These are phyloP conservation scores for Nakazawaea peltata DNA, from an alignment of 805 yeast genomes.

Conservation along the genomic window DNA sequence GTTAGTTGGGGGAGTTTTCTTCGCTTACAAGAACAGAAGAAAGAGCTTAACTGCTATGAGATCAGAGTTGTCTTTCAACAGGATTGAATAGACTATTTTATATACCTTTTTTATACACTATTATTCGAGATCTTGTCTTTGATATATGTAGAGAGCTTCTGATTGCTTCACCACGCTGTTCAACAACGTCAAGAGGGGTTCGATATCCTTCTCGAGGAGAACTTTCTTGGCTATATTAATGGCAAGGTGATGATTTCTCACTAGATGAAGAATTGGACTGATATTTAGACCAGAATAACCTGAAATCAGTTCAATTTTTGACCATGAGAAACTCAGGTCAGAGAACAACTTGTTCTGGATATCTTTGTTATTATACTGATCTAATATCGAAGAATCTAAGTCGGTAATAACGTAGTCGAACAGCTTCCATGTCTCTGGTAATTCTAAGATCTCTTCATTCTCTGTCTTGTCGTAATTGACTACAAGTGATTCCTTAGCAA, in stretches of 20 bases:
- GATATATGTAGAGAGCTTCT: constrained; percentile 23
- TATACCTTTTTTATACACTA: too few species aligned
- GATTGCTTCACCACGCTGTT: constrained; percentile 15
- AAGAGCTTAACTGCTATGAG: constrained; percentile 1
- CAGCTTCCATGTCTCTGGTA: constrained; percentile 29
- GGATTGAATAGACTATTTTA: neutral
- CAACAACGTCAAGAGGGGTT: constrained; percentile 13
- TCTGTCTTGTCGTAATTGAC: constrained; percentile 77
- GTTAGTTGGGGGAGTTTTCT: neutral
- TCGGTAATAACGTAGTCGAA: constrained; percentile 47
- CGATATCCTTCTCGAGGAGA: constrained; percentile 2
- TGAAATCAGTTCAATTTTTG: constrained; percentile 26
- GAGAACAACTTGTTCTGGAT: neutral
- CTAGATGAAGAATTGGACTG: neutral
- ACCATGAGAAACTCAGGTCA: constrained; percentile 31
- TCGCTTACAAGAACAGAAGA: neutral
- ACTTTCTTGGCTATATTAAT: constrained; percentile 11
- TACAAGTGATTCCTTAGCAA: constrained; percentile 14
- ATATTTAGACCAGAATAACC: constrained; percentile 34
- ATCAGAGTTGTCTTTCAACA: constrained; percentile 1
- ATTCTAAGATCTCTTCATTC: constrained; percentile 25
- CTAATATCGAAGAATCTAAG: constrained; percentile 12
- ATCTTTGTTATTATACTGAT: too few species aligned
- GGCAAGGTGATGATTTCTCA: constrained; percentile 9
- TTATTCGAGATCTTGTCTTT: too few species aligned